A percentile compares a stretch with the other conserved stretches of the same genome.
Evolutionary conservation across 2,329 filamentous ascomycete genomes (phyloP).

Genomic region (Lachnellula hyalina): DNA sequence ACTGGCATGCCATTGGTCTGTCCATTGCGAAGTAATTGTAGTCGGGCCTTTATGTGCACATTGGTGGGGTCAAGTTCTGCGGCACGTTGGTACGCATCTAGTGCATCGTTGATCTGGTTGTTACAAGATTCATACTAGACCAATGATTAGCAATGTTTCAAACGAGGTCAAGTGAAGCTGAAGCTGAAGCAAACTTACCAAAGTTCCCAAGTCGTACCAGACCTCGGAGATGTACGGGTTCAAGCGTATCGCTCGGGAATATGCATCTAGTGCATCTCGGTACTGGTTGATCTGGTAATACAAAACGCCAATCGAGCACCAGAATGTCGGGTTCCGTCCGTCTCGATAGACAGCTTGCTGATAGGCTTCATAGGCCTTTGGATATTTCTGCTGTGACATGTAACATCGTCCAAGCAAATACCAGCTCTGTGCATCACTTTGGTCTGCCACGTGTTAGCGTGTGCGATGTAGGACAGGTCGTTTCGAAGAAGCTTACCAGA

Average conservation of each 20-base stretch:
- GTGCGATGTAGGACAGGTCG: constrained; percentile 18
- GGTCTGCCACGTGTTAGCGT: constrained; percentile 55
- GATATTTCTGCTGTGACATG: constrained; percentile 99
- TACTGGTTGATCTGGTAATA: constrained; percentile 99
- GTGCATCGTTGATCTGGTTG: constrained; percentile 93
- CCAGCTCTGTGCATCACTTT: constrained; percentile 95
- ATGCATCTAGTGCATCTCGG: constrained; percentile 93
- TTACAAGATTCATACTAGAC: constrained; percentile 92
- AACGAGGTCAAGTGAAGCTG: constrained; percentile 16
- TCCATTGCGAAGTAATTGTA: constrained; percentile 82
- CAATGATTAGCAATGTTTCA: constrained; percentile 20
- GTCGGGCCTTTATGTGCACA: constrained; percentile 90
- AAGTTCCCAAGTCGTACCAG: constrained; percentile 95
- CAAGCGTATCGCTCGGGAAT: constrained; percentile 90
- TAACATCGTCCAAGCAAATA: constrained; percentile 96
- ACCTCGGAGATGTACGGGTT: constrained; percentile 99
- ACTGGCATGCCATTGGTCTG: constrained; percentile 66
- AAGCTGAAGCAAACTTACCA: constrained; percentile 57
- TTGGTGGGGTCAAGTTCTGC: constrained; percentile 91
- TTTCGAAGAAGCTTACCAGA: constrained; percentile 59
- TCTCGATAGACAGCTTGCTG: constrained; percentile 98
- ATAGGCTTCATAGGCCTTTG: constrained; percentile 96
- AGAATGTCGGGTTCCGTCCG: constrained; percentile 95
- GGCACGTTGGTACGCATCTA: constrained; percentile 92
- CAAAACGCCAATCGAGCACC: constrained; percentile 97